phyloP scores from a whole-genome alignment of 176 grass and related monocot genomes.

The Bothriochloa decipiens region DNA sequence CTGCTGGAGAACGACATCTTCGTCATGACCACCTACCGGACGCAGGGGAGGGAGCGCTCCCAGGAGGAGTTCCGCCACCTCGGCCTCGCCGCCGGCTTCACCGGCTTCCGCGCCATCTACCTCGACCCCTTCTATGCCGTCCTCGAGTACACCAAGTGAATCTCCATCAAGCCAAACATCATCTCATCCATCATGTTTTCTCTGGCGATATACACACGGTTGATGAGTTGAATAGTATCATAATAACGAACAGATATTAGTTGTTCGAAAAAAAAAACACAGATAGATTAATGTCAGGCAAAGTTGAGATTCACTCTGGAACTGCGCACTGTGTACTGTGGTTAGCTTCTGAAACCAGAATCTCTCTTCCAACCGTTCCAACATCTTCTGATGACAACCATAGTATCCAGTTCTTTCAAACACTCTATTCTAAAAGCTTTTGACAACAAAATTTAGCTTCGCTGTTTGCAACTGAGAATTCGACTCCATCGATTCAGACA shows the following conservation, averaged over 20 bases:
- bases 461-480: neutral
- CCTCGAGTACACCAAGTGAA: slow-evolving; percentile 78
- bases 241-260: too few species aligned
- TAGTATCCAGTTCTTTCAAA: neutral
- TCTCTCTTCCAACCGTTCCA: neutral
- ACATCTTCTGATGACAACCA: neutral
- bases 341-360: neutral
- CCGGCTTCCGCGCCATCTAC: slow-evolving; percentile 62
- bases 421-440: neutral
- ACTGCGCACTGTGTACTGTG: neutral
- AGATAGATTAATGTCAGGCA: neutral
- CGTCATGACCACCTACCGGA: slow-evolving; percentile 87
- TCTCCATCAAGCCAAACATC: too few species aligned
- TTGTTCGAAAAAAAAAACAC: too few species aligned
- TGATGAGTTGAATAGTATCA: neutral
- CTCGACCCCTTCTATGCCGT: slow-evolving; percentile 80
- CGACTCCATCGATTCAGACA: neutral
- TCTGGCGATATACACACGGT: neutral
- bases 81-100: slow-evolving; percentile 56
- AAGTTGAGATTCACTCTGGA: neutral
- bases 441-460: neutral
- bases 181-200: neutral
- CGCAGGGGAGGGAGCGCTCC: slow-evolving; percentile 63
- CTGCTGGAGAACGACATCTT: slow-evolving; percentile 88
- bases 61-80: slow-evolving; percentile 81